Conservation (phyloP, 257 asterid genomes). For the Scutellaria galericulata region DNA sequence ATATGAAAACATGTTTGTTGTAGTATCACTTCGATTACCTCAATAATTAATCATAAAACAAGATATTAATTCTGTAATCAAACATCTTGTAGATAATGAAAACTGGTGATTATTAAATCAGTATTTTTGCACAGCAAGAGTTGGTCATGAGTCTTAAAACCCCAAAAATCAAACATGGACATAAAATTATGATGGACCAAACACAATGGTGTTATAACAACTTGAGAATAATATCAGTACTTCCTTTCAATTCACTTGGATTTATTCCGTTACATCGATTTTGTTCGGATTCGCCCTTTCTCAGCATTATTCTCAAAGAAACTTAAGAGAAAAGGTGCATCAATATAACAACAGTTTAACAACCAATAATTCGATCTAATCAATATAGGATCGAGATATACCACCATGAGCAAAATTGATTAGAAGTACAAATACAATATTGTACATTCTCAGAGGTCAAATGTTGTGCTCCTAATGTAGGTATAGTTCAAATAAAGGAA, state of each 20-base stretch:
- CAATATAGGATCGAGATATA: constrained; percentile 1
- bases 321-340: background rate
- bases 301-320: background rate
- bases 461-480: constrained; percentile 2
- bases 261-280: too few species aligned
- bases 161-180: too few species aligned
- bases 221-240: too few species aligned
- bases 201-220: too few species aligned
- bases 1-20: background rate
- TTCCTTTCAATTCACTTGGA: too few species aligned
- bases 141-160: too few species aligned
- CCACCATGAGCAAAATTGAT: constrained; percentile 15
- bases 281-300: too few species aligned
- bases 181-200: too few species aligned
- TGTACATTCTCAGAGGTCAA: constrained; percentile 8
- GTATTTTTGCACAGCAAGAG: too few species aligned
- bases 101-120: too few species aligned
- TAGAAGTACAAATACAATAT: constrained; percentile 3
- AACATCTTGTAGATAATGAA: too few species aligned
- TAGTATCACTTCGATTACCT: background rate
- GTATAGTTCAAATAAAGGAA: background rate
- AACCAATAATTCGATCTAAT: background rate
- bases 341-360: background rate
- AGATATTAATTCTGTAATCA: background rate
- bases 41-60: background rate